Conservation (phyloP, 208 protist species). For the Wallacemonas collosoma region DNA sequence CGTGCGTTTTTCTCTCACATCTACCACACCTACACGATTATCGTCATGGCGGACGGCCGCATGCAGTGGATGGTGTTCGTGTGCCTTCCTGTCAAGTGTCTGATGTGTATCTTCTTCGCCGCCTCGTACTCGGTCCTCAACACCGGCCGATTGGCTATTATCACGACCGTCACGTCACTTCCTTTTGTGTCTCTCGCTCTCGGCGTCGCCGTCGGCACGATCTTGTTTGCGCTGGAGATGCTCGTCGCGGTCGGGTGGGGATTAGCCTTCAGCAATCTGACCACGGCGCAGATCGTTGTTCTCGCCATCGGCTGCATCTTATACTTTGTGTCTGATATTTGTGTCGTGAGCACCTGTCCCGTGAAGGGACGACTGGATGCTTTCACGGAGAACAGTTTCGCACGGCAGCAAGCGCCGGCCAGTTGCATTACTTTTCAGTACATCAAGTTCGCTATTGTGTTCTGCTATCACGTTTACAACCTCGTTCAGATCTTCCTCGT, state of each 20-base stretch:
- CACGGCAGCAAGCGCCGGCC: not conserved
- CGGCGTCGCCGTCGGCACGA: constrained; percentile 19
- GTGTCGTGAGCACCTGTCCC: constrained; percentile 30
- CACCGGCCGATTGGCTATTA: not conserved
- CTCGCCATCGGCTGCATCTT: constrained; percentile 32
- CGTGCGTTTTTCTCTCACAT: not conserved
- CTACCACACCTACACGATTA: constrained; percentile 15
- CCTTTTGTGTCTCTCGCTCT: constrained; percentile 32
- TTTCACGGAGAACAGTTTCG: constrained; percentile 31
- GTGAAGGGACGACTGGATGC: constrained; percentile 11
- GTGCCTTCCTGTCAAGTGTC: constrained; percentile 31
- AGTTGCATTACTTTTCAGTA: constrained; percentile 32
- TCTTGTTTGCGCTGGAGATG: constrained; percentile 51
- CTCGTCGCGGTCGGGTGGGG: constrained; percentile 65
- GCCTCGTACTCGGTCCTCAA: constrained; percentile 32
- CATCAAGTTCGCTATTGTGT: constrained; percentile 13
- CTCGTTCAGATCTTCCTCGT: constrained; percentile 32
- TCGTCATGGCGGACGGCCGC: constrained; percentile 52
- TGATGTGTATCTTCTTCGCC: constrained; percentile 38
- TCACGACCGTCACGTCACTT: constrained; percentile 11
- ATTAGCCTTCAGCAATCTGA: constrained; percentile 39
- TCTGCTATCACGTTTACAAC: constrained; percentile 38
- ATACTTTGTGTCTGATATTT: constrained; percentile 35
- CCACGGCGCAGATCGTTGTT: constrained; percentile 35
- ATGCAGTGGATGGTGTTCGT: constrained; percentile 58